phyloP scores from a whole-genome alignment of 495 filamentous ascomycete species.

The Talaromyces thailandensis region DNA sequence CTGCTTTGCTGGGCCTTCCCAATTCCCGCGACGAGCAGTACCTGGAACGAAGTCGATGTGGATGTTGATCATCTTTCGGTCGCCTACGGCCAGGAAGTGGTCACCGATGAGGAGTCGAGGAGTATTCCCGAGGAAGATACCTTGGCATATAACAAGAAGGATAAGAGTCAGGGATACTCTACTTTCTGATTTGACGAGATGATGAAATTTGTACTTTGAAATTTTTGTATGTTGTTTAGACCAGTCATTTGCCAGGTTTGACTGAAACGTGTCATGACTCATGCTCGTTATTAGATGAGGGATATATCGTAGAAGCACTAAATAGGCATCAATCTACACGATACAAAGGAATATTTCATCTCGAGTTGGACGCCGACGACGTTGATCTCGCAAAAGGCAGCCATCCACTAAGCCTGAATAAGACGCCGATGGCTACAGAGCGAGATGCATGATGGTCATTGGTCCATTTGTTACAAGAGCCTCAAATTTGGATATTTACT shows the following conservation, averaged over 20 bases:
- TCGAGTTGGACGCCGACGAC: neutral
- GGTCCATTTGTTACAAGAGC: neutral
- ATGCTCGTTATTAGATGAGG: neutral
- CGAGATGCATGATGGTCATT: neutral
- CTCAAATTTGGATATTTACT: neutral
- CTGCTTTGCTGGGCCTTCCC: conserved; percentile 58
- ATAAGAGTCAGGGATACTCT: conserved; percentile 6
- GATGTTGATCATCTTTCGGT: conserved; percentile 33
- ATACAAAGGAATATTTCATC: neutral
- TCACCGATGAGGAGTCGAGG: conserved; percentile 15
- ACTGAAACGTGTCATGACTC: neutral
- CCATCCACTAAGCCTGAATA: neutral
- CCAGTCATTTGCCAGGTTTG: neutral
- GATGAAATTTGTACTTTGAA: neutral
- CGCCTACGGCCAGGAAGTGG: conserved; percentile 30
- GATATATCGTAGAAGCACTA: neutral
- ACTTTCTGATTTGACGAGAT: conserved; percentile 3
- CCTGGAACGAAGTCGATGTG: conserved; percentile 76
- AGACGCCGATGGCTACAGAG: neutral
- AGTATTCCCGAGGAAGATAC: conserved; percentile 7
- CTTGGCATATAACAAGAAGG: conserved; percentile 5
- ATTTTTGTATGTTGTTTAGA: neutral
- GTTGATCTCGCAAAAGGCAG: neutral
- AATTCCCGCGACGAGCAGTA: conserved; percentile 61
- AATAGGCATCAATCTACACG: neutral